Evolutionary conservation across 2,329 filamentous ascomycete species (phyloP).

Genomic region (Cordyceps javanica): DNA sequence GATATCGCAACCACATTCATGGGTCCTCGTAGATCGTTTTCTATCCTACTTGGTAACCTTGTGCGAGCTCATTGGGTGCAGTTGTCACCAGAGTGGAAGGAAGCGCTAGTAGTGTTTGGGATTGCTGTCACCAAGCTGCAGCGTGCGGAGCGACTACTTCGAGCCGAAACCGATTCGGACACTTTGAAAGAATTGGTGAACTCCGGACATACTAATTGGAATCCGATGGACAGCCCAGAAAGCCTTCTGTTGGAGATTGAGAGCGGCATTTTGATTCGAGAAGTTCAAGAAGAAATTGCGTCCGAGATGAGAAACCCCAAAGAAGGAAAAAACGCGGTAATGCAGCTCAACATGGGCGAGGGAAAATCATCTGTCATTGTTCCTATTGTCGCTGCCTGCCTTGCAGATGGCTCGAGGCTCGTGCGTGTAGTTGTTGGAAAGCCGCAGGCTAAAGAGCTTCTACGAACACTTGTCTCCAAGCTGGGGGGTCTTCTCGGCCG

Average conservation of each 20-base stretch:
- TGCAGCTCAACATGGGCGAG: slow-evolving; percentile 68
- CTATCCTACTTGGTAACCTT: background rate
- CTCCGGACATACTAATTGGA: background rate
- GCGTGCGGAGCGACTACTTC: background rate
- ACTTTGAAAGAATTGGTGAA: background rate
- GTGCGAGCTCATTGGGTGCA: background rate
- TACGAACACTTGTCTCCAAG: slow-evolving; percentile 46
- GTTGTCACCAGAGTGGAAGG: background rate
- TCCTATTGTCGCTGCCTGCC: slow-evolving; percentile 50
- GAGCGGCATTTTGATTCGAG: slow-evolving; percentile 53
- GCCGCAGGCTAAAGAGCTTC: slow-evolving; percentile 55
- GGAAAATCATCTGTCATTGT: slow-evolving; percentile 66
- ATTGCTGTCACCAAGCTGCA: background rate
- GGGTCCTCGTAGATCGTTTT: background rate
- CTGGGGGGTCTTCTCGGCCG: slow-evolving; percentile 51
- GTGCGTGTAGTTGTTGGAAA: slow-evolving; percentile 56
- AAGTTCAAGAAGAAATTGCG: slow-evolving; percentile 54
- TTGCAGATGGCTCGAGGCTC: slow-evolving; percentile 46
- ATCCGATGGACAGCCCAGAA: slow-evolving; percentile 38
- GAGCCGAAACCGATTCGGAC: background rate
- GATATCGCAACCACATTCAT: background rate
- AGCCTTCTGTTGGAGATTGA: slow-evolving; percentile 61
- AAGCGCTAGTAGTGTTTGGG: background rate
- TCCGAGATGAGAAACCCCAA: slow-evolving; percentile 44
- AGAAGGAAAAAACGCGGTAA: slow-evolving; percentile 40